Evolutionary conservation across 2,329 filamentous ascomycete genomes (phyloP).

Genomic region (Epichloe coenophiala): DNA sequence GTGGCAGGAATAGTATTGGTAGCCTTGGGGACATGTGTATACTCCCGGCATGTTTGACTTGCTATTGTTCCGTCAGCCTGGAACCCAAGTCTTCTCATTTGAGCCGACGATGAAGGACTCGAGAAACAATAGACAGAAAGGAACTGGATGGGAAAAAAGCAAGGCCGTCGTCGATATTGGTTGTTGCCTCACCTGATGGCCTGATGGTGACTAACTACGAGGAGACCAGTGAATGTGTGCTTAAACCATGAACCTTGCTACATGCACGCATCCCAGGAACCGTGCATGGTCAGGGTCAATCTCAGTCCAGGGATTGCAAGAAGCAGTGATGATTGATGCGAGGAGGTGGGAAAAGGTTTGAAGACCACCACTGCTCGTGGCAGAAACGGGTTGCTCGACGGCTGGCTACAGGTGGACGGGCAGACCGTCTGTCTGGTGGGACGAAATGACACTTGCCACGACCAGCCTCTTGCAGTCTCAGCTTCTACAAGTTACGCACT

Average conservation of each 20-base stretch:
- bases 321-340: not conserved
- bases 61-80: not conserved
- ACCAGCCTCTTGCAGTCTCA: not conserved
- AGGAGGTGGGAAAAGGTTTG: not conserved
- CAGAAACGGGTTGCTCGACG: not conserved
- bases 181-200: not conserved
- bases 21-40: slow-evolving; percentile 16
- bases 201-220: not conserved
- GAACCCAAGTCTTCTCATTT: not conserved
- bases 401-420: slow-evolving; percentile 3
- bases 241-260: not conserved
- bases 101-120: not conserved
- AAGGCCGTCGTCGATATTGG: too few relatives aligned
- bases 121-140: too few relatives aligned
- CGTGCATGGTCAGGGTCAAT: too few relatives aligned
- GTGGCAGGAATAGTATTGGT: slow-evolving; percentile 24
- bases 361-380: not conserved
- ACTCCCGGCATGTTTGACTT: not conserved
- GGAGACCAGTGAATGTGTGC: not conserved
- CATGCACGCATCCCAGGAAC: not conserved
- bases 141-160: too few relatives aligned
- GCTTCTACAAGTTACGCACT: not conserved
- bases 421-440: not conserved
- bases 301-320: not conserved
- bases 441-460: not conserved